phyloP scores from a whole-genome alignment of 2,329 filamentous ascomycete species.

The Aspergillus tanneri region DNA sequence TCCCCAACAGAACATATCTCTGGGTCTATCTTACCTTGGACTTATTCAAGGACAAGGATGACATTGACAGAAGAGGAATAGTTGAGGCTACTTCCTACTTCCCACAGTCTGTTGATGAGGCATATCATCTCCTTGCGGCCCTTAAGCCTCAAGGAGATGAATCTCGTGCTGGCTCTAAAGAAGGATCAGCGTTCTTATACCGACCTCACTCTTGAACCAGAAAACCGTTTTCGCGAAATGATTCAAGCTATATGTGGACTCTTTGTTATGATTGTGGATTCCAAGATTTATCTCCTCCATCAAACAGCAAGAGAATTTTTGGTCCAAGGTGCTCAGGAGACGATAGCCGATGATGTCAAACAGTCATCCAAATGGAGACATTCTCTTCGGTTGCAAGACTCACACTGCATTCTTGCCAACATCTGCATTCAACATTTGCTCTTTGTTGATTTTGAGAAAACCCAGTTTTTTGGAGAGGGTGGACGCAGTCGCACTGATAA shows the following conservation, averaged over 20 bases:
- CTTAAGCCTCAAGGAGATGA: slow-evolving; percentile 36
- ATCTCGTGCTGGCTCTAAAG: slow-evolving; percentile 22
- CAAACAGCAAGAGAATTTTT: slow-evolving; percentile 45
- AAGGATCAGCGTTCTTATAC: not conserved
- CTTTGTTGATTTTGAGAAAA: not conserved
- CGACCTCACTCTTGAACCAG: not conserved
- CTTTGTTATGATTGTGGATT: slow-evolving; percentile 36
- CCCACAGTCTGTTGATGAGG: slow-evolving; percentile 25
- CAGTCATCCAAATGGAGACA: slow-evolving; percentile 1
- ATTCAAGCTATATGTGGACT: slow-evolving; percentile 34
- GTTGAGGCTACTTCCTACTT: slow-evolving; percentile 18
- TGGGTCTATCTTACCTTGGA: slow-evolving; percentile 41
- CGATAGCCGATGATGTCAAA: not conserved
- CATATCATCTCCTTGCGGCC: slow-evolving; percentile 37
- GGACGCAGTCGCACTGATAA: not conserved
- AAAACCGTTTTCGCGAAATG: not conserved
- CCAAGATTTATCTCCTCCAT: slow-evolving; percentile 40
- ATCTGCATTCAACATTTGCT: slow-evolving; percentile 3
- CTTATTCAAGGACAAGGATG: slow-evolving; percentile 24
- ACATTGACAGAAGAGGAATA: slow-evolving; percentile 18
- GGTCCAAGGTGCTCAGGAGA: slow-evolving; percentile 8
- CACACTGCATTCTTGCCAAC: slow-evolving; percentile 1
- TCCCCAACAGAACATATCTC: slow-evolving; percentile 41
- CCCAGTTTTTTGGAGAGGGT: not conserved
- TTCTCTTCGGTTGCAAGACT: not conserved